These are phyloP conservation scores for Umbelopsis sp. DNA, from an alignment of 192 early-diverging fungal species.

Conservation along the genomic window DNA sequence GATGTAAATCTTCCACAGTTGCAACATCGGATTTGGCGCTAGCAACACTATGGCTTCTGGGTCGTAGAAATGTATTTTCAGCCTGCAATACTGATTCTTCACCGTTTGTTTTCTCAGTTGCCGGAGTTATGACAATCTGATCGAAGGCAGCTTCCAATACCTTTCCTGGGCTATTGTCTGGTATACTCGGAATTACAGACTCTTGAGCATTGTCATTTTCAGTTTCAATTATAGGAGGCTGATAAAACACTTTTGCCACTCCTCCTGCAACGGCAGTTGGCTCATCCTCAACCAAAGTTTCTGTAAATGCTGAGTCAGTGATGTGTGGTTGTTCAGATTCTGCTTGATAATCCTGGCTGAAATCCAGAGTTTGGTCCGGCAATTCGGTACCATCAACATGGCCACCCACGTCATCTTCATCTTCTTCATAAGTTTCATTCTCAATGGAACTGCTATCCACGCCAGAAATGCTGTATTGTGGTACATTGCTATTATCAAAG, in stretches of 20 bases:
- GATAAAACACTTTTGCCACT: not conserved
- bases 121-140: not conserved
- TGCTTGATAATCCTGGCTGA: not conserved
- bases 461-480: too few species aligned
- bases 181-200: not conserved
- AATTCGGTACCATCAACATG: too few species aligned
- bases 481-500: too few species aligned
- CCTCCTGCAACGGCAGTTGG: not conserved
- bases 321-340: not conserved
- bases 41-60: not conserved
- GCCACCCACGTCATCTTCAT: too few species aligned
- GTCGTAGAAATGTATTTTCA: not conserved
- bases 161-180: not conserved
- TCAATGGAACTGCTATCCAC: too few species aligned
- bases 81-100: not conserved
- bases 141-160: not conserved
- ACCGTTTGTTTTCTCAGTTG: not conserved
- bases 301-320: not conserved
- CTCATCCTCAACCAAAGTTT: not conserved
- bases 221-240: not conserved
- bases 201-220: not conserved
- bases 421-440: too few species aligned
- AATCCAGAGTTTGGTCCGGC: too few species aligned
- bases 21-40: not conserved
- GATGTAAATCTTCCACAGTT: not conserved